Evolutionary conservation across 352 stramenopile species (phyloP).

Genomic region (Saprolegnia diclina): DNA sequence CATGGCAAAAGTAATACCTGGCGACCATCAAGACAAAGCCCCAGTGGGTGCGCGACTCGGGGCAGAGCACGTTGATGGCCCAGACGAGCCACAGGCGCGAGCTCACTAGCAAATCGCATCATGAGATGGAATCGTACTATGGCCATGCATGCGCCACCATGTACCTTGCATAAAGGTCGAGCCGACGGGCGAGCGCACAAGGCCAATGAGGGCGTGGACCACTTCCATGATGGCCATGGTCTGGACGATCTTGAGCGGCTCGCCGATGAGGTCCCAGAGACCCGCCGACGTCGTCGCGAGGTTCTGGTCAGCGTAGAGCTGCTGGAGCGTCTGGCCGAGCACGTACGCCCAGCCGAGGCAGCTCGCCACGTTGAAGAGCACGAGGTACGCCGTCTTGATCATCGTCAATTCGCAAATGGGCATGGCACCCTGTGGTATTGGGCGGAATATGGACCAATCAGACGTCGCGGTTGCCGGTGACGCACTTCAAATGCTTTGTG

Average conservation of each 20-base stretch:
- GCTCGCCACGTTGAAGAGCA: conserved; percentile 66
- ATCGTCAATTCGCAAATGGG: conserved; percentile 18
- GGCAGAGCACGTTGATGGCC: conserved; percentile 89
- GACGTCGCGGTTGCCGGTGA: too few species aligned
- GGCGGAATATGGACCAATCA: background rate
- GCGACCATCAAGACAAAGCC: conserved; percentile 84
- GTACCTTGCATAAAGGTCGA: conserved; percentile 89
- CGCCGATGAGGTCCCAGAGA: conserved; percentile 51
- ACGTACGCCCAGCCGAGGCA: conserved; percentile 67
- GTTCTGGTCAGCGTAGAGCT: conserved; percentile 45
- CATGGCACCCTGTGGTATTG: too few species aligned
- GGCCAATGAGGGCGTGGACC: conserved; percentile 90
- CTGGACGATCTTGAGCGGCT: conserved; percentile 85
- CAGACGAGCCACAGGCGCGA: conserved; percentile 91
- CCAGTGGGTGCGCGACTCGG: conserved; percentile 68
- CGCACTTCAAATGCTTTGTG: too few species aligned
- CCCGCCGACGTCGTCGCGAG: conserved; percentile 40
- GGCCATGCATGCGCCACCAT: conserved; percentile 33
- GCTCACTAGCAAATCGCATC: conserved; percentile 47
- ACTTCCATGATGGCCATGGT: conserved; percentile 94
- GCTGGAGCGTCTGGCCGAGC: conserved; percentile 54
- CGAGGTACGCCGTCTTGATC: conserved; percentile 44
- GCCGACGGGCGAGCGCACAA: conserved; percentile 93
- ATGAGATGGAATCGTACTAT: conserved; percentile 22
- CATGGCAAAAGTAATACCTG: conserved; percentile 23